Conservation (phyloP, 1,284 basidiomycete species). For the Coniophora puteana region DNA sequence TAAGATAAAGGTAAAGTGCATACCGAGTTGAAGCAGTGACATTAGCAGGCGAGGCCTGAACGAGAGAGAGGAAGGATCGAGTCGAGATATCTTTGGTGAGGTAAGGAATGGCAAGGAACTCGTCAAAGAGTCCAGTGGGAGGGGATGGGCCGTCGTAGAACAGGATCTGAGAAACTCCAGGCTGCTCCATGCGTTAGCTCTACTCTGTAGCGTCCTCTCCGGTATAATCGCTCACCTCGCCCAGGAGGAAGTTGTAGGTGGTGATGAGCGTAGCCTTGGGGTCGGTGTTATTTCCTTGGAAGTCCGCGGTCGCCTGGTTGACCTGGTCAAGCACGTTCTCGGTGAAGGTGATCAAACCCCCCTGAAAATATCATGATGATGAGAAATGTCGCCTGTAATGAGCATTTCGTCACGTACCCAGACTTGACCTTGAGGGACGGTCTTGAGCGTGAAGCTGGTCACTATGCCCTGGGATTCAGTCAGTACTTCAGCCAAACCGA, state of each 20-base stretch:
- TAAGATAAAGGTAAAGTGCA: neutral
- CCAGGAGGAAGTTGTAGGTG: slow-evolving; percentile 45
- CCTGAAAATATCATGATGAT: slow-evolving; percentile 32
- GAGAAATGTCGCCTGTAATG: neutral
- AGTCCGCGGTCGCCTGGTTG: slow-evolving; percentile 43
- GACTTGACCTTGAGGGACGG: slow-evolving; percentile 50
- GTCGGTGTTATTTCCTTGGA: slow-evolving; percentile 43
- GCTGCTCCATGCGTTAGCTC: too few relatives aligned
- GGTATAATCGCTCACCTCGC: slow-evolving; percentile 38
- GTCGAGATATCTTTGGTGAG: slow-evolving; percentile 36
- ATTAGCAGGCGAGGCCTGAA: slow-evolving; percentile 38
- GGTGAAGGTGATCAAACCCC: slow-evolving; percentile 46
- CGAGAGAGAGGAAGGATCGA: slow-evolving; percentile 37
- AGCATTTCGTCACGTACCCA: slow-evolving; percentile 45
- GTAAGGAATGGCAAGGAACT: slow-evolving; percentile 37
- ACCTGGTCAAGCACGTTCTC: slow-evolving; percentile 20
- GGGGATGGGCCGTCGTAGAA: slow-evolving; percentile 53
- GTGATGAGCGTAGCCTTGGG: slow-evolving; percentile 60
- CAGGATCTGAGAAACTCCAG: slow-evolving; percentile 31
- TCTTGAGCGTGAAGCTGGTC: slow-evolving; percentile 51
- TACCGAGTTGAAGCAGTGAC: slow-evolving; percentile 23
- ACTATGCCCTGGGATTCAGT: slow-evolving; percentile 49
- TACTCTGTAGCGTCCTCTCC: too few relatives aligned
- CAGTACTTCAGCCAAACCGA: neutral
- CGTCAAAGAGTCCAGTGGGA: slow-evolving; percentile 47